Conservation (phyloP, 2,329 filamentous ascomycete species). For the Nigrospora sphaerica region DNA sequence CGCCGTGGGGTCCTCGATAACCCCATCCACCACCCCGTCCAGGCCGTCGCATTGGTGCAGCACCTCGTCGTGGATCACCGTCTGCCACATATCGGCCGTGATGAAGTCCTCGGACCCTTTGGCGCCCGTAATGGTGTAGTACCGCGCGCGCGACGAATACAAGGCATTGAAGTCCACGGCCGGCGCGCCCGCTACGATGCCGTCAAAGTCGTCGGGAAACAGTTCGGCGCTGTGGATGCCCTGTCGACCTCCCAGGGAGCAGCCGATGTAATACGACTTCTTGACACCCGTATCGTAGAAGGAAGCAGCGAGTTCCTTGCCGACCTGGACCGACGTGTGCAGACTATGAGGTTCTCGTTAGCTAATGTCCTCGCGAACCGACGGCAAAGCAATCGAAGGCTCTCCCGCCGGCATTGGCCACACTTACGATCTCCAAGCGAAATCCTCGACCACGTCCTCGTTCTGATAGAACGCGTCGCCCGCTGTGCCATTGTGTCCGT, state of each 20-base stretch:
- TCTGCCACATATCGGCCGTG: conserved; percentile 17
- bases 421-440: conserved; percentile 19
- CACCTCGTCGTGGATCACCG: conserved; percentile 20
- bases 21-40: conserved; percentile 31
- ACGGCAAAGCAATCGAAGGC: too few relatives aligned
- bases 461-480: conserved; percentile 25
- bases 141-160: conserved; percentile 31
- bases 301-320: conserved; percentile 37
- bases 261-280: conserved; percentile 48
- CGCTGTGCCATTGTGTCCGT: conserved; percentile 37
- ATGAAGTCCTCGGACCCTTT: background rate
- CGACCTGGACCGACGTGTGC: conserved; percentile 39
- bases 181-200: conserved; percentile 39
- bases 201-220: conserved; percentile 50
- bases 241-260: conserved; percentile 51
- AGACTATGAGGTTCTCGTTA: conserved; percentile 5
- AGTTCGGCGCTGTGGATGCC: conserved; percentile 44
- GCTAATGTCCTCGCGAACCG: background rate
- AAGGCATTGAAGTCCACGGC: conserved; percentile 28
- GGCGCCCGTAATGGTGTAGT: conserved; percentile 28
- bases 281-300: conserved; percentile 34
- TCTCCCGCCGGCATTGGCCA: background rate
- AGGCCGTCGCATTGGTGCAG: conserved; percentile 31
- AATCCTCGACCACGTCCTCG: conserved; percentile 28
- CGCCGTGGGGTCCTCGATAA: conserved; percentile 28